Conservation (phyloP, 2,329 filamentous ascomycete species). For the Trichoderma sp. region DNA sequence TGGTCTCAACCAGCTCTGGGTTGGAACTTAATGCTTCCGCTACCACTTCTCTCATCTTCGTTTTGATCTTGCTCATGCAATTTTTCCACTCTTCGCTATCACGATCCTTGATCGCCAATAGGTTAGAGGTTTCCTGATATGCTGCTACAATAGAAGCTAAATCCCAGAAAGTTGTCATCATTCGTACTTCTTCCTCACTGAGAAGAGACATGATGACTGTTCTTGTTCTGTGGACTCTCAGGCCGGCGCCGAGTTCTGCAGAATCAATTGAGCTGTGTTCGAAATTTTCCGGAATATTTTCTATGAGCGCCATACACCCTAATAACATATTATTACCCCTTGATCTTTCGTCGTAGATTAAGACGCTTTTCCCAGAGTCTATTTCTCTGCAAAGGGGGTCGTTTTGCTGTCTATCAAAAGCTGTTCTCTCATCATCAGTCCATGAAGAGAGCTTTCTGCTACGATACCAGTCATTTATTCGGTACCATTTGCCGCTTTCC, state of each 20-base stretch:
- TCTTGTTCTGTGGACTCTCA: conserved; percentile 25
- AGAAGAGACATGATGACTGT: conserved; percentile 26
- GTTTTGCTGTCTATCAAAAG: conserved; percentile 27
- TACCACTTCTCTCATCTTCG: conserved; percentile 28
- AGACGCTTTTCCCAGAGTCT: conserved; percentile 26
- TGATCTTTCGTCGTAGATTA: conserved; percentile 28
- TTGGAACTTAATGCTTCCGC: conserved; percentile 26
- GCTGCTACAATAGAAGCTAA: conserved; percentile 25
- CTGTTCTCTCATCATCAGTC: conserved; percentile 30
- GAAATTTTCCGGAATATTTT: neutral
- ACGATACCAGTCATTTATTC: conserved; percentile 33
- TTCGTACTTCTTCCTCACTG: conserved; percentile 17
- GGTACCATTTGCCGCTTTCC: conserved; percentile 30
- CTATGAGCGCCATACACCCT: conserved; percentile 29
- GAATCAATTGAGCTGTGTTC: neutral
- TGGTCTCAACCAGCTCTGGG: conserved; percentile 24
- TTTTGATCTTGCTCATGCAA: conserved; percentile 2
- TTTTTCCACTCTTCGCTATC: conserved; percentile 26
- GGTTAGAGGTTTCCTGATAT: conserved; percentile 16
- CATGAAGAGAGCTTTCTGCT: conserved; percentile 30
- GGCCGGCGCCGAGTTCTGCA: neutral
- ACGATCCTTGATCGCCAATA: neutral
- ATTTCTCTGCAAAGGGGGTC: conserved; percentile 31
- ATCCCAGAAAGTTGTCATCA: conserved; percentile 24
- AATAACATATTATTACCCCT: neutral